Evolutionary conservation across 73 alveolate genomes (phyloP), one percentile per base, ranked within the genome.

Genomic region (Tetrahymena borealis): DNA sequence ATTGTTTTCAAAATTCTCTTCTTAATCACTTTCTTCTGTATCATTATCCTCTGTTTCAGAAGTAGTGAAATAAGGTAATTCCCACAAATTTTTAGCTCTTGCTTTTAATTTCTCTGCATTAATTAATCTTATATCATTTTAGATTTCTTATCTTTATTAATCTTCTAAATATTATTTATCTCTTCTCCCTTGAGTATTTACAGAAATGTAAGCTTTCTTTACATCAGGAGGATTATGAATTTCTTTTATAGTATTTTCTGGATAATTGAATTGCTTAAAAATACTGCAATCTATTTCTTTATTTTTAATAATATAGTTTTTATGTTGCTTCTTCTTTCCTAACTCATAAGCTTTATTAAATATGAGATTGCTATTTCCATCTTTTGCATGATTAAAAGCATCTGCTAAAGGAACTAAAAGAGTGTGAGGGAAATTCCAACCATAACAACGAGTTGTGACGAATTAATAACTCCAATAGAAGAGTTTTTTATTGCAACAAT

Each of bases 391-490:
- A 77, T 41, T 93, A 36, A 91, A 78, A 24, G 79, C 40, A 91
- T 93, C 96, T 20, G 96, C 94, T 32, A 91, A 39, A 11, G 95
- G 95, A 7, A 94, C 94, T 37, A 94, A 39, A 90, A 91, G 90
- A 10, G 95, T 94, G 33, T 90, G 78, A 28, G 95, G 95, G 36
- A 95, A 32, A 32, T 85, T 39, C 96, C 95, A 78, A 3, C 94
- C 95, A 93, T 94, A 92, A 91, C 96, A 94, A 37, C 96, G 90
- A 18, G 96, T 94, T 32, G 92, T 93, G 11, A 94, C 96, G 40
- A 92, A 91, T 91, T 91, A 78, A 18, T 37, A 60, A 78, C 94
- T 91, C 94, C 94, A 91, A 78, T 91, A 91, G 36, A 38, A 91
- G 28, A 91, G 39, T 20, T 91, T 91, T 78, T 91, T 91, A 24